phyloP scores from a whole-genome alignment of 768 basidiomycete species.

The Cystofilobasidium macerans region DNA sequence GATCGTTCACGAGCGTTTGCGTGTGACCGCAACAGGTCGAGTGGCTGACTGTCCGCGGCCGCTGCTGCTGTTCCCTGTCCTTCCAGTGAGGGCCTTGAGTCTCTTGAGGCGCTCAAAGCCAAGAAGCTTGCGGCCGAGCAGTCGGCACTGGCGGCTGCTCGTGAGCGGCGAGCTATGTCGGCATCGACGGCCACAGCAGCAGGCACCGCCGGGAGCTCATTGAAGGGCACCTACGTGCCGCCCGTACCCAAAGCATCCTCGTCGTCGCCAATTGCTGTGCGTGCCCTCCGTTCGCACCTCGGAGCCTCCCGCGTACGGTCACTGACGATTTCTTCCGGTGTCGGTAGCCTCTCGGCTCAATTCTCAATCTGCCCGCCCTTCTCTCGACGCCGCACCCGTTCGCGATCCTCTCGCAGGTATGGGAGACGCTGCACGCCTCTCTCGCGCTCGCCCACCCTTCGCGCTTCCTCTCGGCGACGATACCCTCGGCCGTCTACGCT shows the following conservation, averaged over 20 bases:
- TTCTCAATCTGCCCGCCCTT: conserved; percentile 61
- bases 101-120: conserved; percentile 40
- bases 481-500: conserved; percentile 61
- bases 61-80: conserved; percentile 9
- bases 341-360: conserved; percentile 61
- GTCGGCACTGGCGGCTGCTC: conserved; percentile 26
- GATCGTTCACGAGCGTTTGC: conserved; percentile 10
- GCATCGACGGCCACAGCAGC: neutral
- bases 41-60: neutral
- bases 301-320: neutral
- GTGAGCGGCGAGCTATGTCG: conserved; percentile 20
- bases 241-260: conserved; percentile 1
- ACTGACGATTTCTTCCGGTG: neutral
- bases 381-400: conserved; percentile 58
- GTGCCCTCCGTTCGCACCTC: conserved; percentile 14
- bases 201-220: neutral
- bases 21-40: neutral
- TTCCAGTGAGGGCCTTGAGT: conserved; percentile 40
- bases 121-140: conserved; percentile 29
- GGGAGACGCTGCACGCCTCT: conserved; percentile 79
- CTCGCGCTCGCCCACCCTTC: conserved; percentile 69
- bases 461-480: conserved; percentile 71
- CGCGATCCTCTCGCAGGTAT: conserved; percentile 65
- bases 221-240: conserved; percentile 1
- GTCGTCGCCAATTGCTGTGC: conserved; percentile 35